A percentile compares a stretch with the other conserved stretches of the same genome.
These are phyloP conservation scores for Leccinellum luteum DNA, from an alignment of 768 basidiomycete genomes.

Conservation along the genomic window DNA sequence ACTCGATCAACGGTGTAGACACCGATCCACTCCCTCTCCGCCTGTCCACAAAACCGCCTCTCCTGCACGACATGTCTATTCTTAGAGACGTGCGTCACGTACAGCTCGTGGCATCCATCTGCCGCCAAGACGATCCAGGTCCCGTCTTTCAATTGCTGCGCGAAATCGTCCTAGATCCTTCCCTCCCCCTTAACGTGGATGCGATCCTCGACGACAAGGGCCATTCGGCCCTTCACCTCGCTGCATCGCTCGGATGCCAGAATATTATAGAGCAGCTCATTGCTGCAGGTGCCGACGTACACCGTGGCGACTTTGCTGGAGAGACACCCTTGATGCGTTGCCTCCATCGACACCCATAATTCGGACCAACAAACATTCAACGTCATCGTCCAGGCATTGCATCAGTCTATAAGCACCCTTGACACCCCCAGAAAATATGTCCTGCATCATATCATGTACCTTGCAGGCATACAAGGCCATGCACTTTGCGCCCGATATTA, in stretches of 20 bases:
- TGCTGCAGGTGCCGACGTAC: conserved; percentile 76
- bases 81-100: conserved; percentile 53
- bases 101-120: conserved; percentile 64
- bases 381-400: conserved; percentile 58
- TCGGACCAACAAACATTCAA: conserved; percentile 77
- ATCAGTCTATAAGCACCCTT: conserved; percentile 78
- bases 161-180: conserved; percentile 50
- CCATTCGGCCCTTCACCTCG: conserved; percentile 92
- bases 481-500: conserved; percentile 85
- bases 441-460: conserved; percentile 85
- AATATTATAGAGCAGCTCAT: conserved; percentile 70
- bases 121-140: conserved; percentile 64
- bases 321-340: conserved; percentile 94
- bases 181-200: conserved; percentile 57
- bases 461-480: conserved; percentile 90
- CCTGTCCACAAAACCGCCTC: conserved; percentile 64
- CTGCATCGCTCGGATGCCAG: conserved; percentile 78
- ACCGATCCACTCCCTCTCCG: conserved; percentile 49
- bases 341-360: conserved; percentile 85
- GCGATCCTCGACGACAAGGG: conserved; percentile 91
- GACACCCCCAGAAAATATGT: conserved; percentile 85
- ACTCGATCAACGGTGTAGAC: conserved; percentile 40
- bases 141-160: conserved; percentile 63
- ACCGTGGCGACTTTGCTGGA: conserved; percentile 89
- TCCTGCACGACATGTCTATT: conserved; percentile 53